Percentiles rank a stretch among this genome's conserved stretches.
Evolutionary conservation across 805 yeast genomes (phyloP).

Genomic region (Hanseniaspora osmophila): DNA sequence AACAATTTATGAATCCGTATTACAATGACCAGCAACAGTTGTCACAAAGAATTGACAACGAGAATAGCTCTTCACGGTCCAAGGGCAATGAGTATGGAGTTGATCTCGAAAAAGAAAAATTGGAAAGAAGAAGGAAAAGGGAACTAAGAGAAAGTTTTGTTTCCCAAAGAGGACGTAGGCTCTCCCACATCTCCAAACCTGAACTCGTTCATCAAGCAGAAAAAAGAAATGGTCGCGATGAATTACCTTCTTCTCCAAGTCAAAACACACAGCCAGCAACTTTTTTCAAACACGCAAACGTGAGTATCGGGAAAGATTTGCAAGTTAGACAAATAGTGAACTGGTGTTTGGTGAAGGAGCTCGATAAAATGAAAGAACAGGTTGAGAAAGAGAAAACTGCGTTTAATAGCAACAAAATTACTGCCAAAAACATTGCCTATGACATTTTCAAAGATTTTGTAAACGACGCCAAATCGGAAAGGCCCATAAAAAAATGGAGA

Average conservation of each 20-base stretch:
- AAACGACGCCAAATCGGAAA: slow-evolving; percentile 17
- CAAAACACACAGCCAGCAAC: slow-evolving; percentile 19
- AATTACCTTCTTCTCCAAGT: slow-evolving; percentile 19
- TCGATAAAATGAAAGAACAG: slow-evolving; percentile 8
- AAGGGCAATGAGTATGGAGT: neutral
- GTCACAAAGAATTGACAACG: too few relatives aligned
- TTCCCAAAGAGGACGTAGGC: neutral
- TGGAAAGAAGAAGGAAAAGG: neutral
- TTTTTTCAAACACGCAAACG: slow-evolving; percentile 20
- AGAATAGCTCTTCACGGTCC: too few relatives aligned
- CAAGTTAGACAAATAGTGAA: slow-evolving; percentile 20
- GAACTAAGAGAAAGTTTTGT: neutral
- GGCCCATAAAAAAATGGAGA: slow-evolving; percentile 18
- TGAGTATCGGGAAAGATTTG: slow-evolving; percentile 16
- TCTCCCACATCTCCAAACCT: neutral
- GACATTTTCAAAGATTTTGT: slow-evolving; percentile 19
- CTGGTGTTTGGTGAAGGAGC: slow-evolving; percentile 19
- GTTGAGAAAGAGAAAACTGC: slow-evolving; percentile 4
- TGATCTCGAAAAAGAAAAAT: neutral
- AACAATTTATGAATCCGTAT: too few relatives aligned
- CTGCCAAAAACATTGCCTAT: slow-evolving; percentile 13
- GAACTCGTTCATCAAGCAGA: slow-evolving; percentile 6
- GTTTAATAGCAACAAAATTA: slow-evolving; percentile 2
- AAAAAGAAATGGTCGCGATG: neutral
- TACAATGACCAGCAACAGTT: too few relatives aligned